These are phyloP conservation scores for Plectranthus barbatus DNA, from an alignment of 257 asterid genomes.

Conservation along the genomic window DNA sequence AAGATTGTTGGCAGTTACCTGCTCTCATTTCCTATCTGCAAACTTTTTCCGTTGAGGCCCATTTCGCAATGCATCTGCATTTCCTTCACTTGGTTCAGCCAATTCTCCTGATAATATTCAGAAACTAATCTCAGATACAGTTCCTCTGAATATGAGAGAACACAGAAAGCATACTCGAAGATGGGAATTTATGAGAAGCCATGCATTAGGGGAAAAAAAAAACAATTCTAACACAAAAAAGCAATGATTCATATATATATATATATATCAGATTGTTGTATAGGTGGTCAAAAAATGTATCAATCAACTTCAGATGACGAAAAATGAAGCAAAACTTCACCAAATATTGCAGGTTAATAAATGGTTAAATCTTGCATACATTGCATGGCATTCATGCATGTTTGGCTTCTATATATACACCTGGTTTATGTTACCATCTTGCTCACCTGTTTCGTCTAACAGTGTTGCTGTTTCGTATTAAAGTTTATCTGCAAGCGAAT, in stretches of 20 bases:
- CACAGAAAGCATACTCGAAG: not conserved
- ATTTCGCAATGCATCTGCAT: slow-evolving; percentile 76
- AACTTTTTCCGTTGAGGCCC: slow-evolving; percentile 38
- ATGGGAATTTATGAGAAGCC: too few species aligned
- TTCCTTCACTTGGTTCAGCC: slow-evolving; percentile 83
- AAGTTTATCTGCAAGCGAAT: not conserved
- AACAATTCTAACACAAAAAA: too few species aligned
- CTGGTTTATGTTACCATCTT: not conserved
- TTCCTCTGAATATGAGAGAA: not conserved
- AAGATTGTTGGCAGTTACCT: slow-evolving; percentile 12
- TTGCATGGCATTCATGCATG: too few species aligned
- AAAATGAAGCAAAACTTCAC: too few species aligned
- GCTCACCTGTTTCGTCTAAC: not conserved
- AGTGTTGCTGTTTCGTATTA: too few species aligned
- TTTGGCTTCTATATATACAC: too few species aligned
- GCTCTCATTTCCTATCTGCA: slow-evolving; percentile 26
- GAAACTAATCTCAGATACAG: not conserved
- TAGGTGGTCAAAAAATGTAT: not conserved
- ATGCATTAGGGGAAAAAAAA: too few species aligned
- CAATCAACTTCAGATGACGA: too few species aligned
- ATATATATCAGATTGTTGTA: not conserved
- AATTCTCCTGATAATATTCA: slow-evolving; percentile 53
- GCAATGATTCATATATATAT: not conserved
- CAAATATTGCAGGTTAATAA: too few species aligned
- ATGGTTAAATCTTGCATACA: too few species aligned